Evolutionary conservation across 202 grass and related monocot species (phyloP), one percentile per base, ranked within the genome.

Genomic region (Setaria italica): DNA sequence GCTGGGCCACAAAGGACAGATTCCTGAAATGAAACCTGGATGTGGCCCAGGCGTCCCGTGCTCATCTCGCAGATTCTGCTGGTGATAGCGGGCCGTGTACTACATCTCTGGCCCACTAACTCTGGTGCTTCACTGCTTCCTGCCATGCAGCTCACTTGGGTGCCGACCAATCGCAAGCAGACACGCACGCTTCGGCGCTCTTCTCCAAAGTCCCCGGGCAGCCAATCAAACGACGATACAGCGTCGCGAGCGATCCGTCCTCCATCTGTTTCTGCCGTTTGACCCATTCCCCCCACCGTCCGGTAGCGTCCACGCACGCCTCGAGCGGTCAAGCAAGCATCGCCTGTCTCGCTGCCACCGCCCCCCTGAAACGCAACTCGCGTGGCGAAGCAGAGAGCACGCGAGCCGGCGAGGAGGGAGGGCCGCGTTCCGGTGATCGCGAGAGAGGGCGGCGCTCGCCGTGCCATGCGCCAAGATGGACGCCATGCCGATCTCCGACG

Each of bases 381-480:
- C 54, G 57, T 48, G 43, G 56, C 13, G 5, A 6, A 66, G 20
- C 11, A 45, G 39, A 41, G 5, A 41, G 39, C 19, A 15, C 13
- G 14, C 21, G 55, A 13, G 58, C 30, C 69, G 69, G 21, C 70
- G 70, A 50, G n/a, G 46, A 14, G 14, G 34, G 6, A 2, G 11
- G 20, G 20, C n/a, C 29, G 12, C 57, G 80, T 41, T 25, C 62
- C 71, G 53, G 80, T 72, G 70, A 32, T 21, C 51, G 48, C 48
- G 32, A 55, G 57, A 3, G 17, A 11, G 49, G 45, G 48, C 11
- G 39, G 62, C 71, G 77, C 50, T 77, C 32, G 67, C 58, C 79
- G 65, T 78, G 72, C 74, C 49, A 90, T 86, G 84, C 79, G 73
- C 50, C 74, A 73, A 34, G 84, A 90, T 90, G 84, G 88, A 85